Base-by-base conservation (phyloP, 768 basidiomycete species). In the Kwoniella bestiolae region DNA sequence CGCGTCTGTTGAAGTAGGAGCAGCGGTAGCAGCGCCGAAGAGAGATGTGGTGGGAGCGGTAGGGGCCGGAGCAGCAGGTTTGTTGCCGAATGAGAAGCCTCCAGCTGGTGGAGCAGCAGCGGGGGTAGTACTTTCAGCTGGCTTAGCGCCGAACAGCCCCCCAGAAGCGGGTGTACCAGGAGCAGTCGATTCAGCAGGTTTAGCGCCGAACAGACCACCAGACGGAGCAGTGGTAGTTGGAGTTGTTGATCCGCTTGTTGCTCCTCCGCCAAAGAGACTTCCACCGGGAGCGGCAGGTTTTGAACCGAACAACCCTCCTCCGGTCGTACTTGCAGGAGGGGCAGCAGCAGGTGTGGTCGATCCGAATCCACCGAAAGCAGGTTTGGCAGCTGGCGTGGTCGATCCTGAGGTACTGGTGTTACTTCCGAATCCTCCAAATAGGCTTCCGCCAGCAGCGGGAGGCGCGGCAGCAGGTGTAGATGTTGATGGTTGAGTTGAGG, bases 311-410 rank as follows among this genome's bases (percentile, higher is more conserved):
- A 73, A 55, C 7, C 67, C 64, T 53, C 62, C 46, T 3, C 21
- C 38, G 1, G 59, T 57, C 12, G 56, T 28, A 18, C 58, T 64
- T 16, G 73, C 44, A 18, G 73, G 69, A 25, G 72, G 75, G 3
- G 75, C 46, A 59, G 64, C 65, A 12, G 75, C 70, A 21, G 75
- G 70, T 0, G 75, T 71, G 2, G 75, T 72, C 6, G 72, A 67
- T 25, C 72, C 72, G 56, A 71, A 71, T 16, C 68, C 68, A 3
- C 71, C 72, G 32, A 76, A 76, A 5, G 53, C 44, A n/a, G 75
- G 60, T 58, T 76, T 76, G 1, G 70, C 18, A 21, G 68, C 72
- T n/a, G 75, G 75, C 18, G 75, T 76, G 2, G 75, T 72, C 1
- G 70, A 67, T 14, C 70, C 74, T 31, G 72, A 56, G 1, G 63